Percentiles rank a stretch among this genome's conserved stretches.
phyloP scores from a whole-genome alignment of 106 monocot genomes.

The Gastrodia elata region DNA sequence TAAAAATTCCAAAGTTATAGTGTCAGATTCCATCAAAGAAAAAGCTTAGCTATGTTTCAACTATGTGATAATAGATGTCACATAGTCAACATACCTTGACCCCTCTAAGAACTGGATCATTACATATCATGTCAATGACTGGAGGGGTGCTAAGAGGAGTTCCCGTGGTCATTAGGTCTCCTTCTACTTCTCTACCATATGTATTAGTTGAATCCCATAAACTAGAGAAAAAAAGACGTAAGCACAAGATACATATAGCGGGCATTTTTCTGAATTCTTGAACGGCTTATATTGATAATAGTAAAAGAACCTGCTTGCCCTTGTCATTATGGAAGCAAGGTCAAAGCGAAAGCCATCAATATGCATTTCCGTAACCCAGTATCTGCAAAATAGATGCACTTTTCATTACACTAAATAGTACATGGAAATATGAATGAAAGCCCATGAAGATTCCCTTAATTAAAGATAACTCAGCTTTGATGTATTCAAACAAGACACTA shows the following conservation, averaged over 20 bases:
- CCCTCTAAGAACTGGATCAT: conserved; percentile 64
- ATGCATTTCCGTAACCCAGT: conserved; percentile 91
- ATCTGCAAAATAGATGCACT: conserved; percentile 27
- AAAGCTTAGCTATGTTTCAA: not conserved
- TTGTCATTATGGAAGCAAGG: conserved; percentile 89
- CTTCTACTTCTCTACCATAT: conserved; percentile 58
- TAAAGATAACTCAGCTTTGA: not conserved
- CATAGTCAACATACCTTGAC: conserved; percentile 49
- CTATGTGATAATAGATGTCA: not conserved
- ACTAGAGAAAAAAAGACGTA: conserved; percentile 22
- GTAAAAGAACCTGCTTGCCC: conserved; percentile 40
- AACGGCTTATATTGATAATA: not conserved
- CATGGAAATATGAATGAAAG: not conserved
- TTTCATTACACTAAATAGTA: not conserved
- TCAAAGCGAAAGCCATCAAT: conserved; percentile 97
- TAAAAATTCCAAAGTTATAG: not conserved
- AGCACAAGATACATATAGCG: not conserved
- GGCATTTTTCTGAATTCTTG: not conserved
- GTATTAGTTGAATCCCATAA: conserved; percentile 76
- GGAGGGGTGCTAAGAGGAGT: conserved; percentile 63
- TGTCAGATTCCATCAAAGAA: not conserved
- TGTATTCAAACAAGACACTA: not conserved
- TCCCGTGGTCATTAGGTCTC: conserved; percentile 50
- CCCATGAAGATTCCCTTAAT: not conserved
- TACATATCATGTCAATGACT: conserved; percentile 78